A percentile compares a stretch with the other conserved stretches of the same genome.
phyloP scores from a whole-genome alignment of 129 eudicot species.

The Glebionis coronaria region DNA sequence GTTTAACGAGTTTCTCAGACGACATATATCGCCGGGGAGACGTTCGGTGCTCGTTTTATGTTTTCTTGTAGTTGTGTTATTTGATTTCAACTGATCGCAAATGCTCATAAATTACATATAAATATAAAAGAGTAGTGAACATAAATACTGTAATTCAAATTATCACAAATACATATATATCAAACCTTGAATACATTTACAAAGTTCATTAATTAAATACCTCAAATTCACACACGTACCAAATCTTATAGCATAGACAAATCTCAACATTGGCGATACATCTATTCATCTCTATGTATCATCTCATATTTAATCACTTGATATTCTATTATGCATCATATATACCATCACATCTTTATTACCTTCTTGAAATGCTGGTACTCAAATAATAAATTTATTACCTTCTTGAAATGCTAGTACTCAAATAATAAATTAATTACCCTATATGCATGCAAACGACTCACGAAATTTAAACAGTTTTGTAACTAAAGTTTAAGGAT shows the following conservation, averaged over 20 bases:
- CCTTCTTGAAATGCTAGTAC: conserved; percentile 24
- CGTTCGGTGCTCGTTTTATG: too few species aligned
- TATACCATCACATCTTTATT: conserved; percentile 25
- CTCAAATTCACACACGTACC: conserved; percentile 33
- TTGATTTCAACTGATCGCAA: too few species aligned
- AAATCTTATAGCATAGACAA: conserved; percentile 18
- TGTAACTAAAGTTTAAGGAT: conserved; percentile 21
- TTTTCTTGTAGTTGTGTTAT: too few species aligned
- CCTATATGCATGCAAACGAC: conserved; percentile 25
- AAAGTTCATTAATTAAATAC: conserved; percentile 18
- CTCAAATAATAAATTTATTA: neutral
- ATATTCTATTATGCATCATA: conserved; percentile 9
- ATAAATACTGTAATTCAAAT: conserved; percentile 7
- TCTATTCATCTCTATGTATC: conserved; percentile 16
- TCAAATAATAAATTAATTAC: neutral
- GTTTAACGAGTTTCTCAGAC: too few species aligned
- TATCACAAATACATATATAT: conserved; percentile 27
- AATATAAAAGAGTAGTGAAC: too few species aligned
- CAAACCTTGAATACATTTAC: conserved; percentile 32
- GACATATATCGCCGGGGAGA: too few species aligned
- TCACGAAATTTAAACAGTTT: conserved; percentile 11
- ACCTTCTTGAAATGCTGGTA: conserved; percentile 19
- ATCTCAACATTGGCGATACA: conserved; percentile 1
- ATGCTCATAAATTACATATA: too few species aligned
- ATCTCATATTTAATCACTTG: conserved; percentile 9